Evolutionary conservation across 257 asterid genomes (phyloP).

Genomic region (Solanum commersonii): DNA sequence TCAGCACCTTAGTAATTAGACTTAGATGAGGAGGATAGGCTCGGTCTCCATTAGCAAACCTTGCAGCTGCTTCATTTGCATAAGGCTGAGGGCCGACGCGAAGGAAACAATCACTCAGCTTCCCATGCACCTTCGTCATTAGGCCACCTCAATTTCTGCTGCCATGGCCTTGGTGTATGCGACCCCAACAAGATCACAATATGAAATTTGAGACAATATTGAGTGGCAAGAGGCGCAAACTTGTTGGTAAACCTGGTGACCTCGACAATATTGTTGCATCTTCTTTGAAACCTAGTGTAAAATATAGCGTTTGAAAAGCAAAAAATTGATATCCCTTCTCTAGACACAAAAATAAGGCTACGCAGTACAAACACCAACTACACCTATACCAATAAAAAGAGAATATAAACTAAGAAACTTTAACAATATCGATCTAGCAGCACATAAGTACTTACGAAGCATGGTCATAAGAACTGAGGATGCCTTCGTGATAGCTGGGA

Average conservation of each 20-base stretch:
- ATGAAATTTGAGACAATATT: constrained; percentile 50
- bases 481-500: constrained; percentile 57
- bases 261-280: constrained; percentile 24
- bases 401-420: background rate
- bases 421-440: background rate
- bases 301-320: background rate
- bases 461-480: constrained; percentile 56
- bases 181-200: constrained; percentile 77
- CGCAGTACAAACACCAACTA: background rate
- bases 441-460: constrained; percentile 39
- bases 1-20: constrained; percentile 58
- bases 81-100: constrained; percentile 42
- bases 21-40: constrained; percentile 82
- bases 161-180: constrained; percentile 85
- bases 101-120: constrained; percentile 67
- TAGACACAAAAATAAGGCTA: background rate
- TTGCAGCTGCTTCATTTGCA: constrained; percentile 67
- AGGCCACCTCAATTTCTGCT: constrained; percentile 74
- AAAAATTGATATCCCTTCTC: background rate
- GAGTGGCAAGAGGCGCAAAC: constrained; percentile 74
- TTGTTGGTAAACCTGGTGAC: constrained; percentile 20
- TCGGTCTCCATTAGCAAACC: constrained; percentile 71
- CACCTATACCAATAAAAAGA: background rate
- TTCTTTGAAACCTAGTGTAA: background rate
- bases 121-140: constrained; percentile 82